These are phyloP conservation scores for Cokeromyces recurvatus DNA, from an alignment of 371 early-diverging fungal species.

Conservation along the genomic window DNA sequence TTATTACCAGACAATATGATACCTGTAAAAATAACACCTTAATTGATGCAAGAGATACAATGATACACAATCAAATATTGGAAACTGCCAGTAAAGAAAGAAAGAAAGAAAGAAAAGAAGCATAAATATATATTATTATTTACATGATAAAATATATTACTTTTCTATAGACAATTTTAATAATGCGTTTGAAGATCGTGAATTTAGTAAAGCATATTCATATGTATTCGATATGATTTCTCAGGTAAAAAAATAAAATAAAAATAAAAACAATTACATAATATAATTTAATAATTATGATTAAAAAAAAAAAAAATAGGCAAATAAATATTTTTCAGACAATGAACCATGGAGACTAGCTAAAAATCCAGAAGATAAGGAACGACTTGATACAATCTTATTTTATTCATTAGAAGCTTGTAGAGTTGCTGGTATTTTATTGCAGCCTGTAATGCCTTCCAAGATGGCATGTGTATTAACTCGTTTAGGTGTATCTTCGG, in stretches of 20 bases:
- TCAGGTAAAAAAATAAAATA: conserved; percentile 32
- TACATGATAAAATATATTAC: too few species aligned
- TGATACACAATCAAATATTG: conserved; percentile 30
- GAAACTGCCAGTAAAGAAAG: conserved; percentile 40
- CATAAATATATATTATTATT: too few species aligned
- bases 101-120: background rate
- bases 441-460: conserved; percentile 87
- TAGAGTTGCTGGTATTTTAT: conserved; percentile 67
- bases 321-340: conserved; percentile 72
- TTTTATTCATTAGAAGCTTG: conserved; percentile 74
- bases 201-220: conserved; percentile 50
- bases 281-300: background rate
- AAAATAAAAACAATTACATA: background rate
- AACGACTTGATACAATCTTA: conserved; percentile 58
- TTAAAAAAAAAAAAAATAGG: conserved; percentile 20
- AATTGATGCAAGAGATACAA: conserved; percentile 28
- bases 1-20: conserved; percentile 52
- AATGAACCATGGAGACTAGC: conserved; percentile 81
- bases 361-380: conserved; percentile 32
- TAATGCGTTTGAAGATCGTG: conserved; percentile 33
- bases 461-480: conserved; percentile 66
- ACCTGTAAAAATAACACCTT: conserved; percentile 30
- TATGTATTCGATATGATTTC: conserved; percentile 52
- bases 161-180: too few species aligned
- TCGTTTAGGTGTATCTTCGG: conserved; percentile 45